Percentiles rank a stretch among this genome's conserved stretches.
phyloP scores from a whole-genome alignment of 2,329 filamentous ascomycete genomes.

The Knufia petricola region DNA sequence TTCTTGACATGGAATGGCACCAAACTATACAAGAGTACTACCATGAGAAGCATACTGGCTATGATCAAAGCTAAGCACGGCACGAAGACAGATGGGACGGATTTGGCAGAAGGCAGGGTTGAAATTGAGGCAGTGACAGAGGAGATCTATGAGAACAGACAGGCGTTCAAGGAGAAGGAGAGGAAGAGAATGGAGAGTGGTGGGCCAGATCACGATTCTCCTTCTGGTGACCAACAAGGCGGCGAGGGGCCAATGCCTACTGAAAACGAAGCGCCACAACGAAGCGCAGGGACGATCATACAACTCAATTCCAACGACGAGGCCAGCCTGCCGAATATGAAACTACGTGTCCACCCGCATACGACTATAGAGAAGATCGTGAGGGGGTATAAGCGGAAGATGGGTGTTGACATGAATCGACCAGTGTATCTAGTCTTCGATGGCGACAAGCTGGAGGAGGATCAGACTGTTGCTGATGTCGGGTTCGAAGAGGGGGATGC shows the following conservation, averaged over 20 bases:
- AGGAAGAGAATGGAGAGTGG: conserved; percentile 33
- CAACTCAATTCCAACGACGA: conserved; percentile 43
- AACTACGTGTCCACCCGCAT: conserved; percentile 34
- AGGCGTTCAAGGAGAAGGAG: conserved; percentile 41
- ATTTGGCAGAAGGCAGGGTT: conserved; percentile 49
- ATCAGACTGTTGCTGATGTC: conserved; percentile 51
- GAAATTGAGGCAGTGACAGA: conserved; percentile 69
- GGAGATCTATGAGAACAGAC: conserved; percentile 46
- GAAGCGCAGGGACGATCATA: conserved; percentile 32
- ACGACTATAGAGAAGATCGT: conserved; percentile 56
- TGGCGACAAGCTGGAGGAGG: conserved; percentile 58
- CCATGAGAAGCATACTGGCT: conserved; percentile 55
- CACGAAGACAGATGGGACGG: conserved; percentile 14
- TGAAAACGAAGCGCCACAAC: conserved; percentile 11
- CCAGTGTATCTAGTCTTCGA: conserved; percentile 61
- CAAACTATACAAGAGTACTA: conserved; percentile 66
- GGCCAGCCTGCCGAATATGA: conserved; percentile 27
- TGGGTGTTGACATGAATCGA: conserved; percentile 42
- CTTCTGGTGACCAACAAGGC: background rate
- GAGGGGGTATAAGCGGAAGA: conserved; percentile 49
- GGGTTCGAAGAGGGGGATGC: conserved; percentile 67
- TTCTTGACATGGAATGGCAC: conserved; percentile 72
- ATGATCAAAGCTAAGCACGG: conserved; percentile 15
- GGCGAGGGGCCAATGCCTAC: background rate
- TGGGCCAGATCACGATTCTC: background rate